Evolutionary conservation across 2,329 filamentous ascomycete species (phyloP), one percentile per base, ranked within the genome.

Genomic region (Fusarium nisikadoi): DNA sequence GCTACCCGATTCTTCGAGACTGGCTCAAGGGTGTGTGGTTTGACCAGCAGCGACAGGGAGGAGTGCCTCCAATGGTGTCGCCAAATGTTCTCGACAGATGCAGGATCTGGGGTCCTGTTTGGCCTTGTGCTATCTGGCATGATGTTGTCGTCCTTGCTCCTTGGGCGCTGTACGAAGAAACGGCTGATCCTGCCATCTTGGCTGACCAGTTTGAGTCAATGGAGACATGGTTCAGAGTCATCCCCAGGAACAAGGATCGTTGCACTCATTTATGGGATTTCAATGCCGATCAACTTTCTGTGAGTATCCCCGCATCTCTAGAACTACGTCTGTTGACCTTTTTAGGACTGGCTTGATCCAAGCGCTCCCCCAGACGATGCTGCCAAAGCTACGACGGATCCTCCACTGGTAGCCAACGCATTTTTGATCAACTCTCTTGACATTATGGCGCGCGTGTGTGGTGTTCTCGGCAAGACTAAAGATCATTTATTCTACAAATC

Each of bases 321-420:
- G 1, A 14, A 20, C 5, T 12, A 4, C 2, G 20, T 6, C 19
- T 7, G 1, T 42, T 73, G 6, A 73, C 19, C 4, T 10, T 16
- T 78, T 83, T 80, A 84, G 35, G 86, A 87, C 68, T 87, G 85
- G 85, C 80, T 87, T 4, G 85, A 86, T 59, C 86, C 86, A 0
- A 79, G 80, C 7, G 81, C 85, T 2, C 84, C 85, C 0, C 78
- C 81, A 1, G 78, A 83, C 2, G 72, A 81, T 13, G 80, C 85
- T 0, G 81, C 78, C 6, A 75, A 75, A 20, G 83, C 83, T 1
- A 81, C 80, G 0, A 86, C 85, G 0, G 78, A 83, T 41, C 76
- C 79, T 1, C 76, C 78, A 6, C 79, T 85, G 4, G 84, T 86
- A 2, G 83, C 85, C 1, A 84, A 87, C 59, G 84, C 84, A 4